A percentile compares a stretch with the other conserved stretches of the same genome.
phyloP scores from a whole-genome alignment of 768 basidiomycete genomes.

The Lactifluus subvellereus region DNA sequence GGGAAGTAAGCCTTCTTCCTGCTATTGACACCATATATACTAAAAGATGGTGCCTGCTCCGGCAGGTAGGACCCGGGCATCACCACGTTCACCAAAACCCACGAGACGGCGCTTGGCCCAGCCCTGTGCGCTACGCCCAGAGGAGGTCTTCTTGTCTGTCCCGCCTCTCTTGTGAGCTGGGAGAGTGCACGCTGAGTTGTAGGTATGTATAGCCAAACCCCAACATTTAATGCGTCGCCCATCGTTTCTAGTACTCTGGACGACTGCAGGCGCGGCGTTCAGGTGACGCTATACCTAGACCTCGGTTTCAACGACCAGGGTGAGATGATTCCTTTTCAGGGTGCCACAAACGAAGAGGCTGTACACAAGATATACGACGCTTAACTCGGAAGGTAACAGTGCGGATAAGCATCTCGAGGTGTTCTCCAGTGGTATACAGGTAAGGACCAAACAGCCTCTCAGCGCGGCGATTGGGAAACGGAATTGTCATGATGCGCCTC shows the following conservation, averaged over 20 bases:
- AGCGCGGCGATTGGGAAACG: slow-evolving; percentile 61
- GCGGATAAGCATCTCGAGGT: slow-evolving; percentile 45
- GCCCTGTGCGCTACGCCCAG: slow-evolving; percentile 53
- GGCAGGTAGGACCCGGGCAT: slow-evolving; percentile 38
- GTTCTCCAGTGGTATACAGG: slow-evolving; percentile 49
- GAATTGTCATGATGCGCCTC: slow-evolving; percentile 55
- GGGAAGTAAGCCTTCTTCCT: slow-evolving; percentile 36
- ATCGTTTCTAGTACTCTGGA: slow-evolving; percentile 53
- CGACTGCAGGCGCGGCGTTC: slow-evolving; percentile 55
- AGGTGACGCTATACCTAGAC: slow-evolving; percentile 55
- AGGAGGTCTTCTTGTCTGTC: slow-evolving; percentile 57
- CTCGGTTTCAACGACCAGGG: slow-evolving; percentile 52
- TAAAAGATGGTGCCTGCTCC: background rate
- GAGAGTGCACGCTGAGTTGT: background rate
- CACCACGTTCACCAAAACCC: slow-evolving; percentile 43
- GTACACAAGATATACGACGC: slow-evolving; percentile 49
- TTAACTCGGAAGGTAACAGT: slow-evolving; percentile 38
- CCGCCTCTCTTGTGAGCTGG: background rate
- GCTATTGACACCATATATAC: background rate
- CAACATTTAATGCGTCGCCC: slow-evolving; percentile 63
- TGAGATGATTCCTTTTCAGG: slow-evolving; percentile 52
- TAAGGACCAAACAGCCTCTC: slow-evolving; percentile 59
- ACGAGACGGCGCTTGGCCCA: slow-evolving; percentile 65
- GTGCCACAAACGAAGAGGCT: slow-evolving; percentile 69
- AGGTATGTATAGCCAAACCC: slow-evolving; percentile 48